Evolutionary conservation across 2,329 filamentous ascomycete species (phyloP).

Genomic region (Xylariaceae sp.): DNA sequence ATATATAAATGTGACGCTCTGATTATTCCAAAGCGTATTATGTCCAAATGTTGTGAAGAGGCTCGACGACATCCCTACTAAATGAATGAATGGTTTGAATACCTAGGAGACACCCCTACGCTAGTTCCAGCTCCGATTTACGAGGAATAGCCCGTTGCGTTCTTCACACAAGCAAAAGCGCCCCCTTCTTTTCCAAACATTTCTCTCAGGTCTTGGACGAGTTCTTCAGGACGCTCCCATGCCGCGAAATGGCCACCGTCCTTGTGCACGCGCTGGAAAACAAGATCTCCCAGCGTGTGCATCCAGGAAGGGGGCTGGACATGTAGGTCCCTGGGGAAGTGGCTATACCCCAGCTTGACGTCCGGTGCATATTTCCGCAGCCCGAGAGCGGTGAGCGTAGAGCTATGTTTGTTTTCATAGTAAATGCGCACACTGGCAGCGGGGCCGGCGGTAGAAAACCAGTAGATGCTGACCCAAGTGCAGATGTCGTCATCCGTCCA

Average conservation of each 20-base stretch:
- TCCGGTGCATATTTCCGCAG: slow-evolving; percentile 29
- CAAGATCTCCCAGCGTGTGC: slow-evolving; percentile 54
- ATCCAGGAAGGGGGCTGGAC: slow-evolving; percentile 52
- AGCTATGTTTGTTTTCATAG: slow-evolving; percentile 55
- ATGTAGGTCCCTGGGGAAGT: slow-evolving; percentile 54
- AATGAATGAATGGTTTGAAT: not conserved
- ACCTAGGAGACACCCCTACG: not conserved
- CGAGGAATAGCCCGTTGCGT: slow-evolving; percentile 26
- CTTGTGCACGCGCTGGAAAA: slow-evolving; percentile 47
- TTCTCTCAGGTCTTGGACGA: slow-evolving; percentile 47
- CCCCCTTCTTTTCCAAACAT: slow-evolving; percentile 54
- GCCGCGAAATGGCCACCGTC: slow-evolving; percentile 58
- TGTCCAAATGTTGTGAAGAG: too few species aligned
- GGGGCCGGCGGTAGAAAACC: slow-evolving; percentile 63
- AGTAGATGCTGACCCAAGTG: slow-evolving; percentile 70
- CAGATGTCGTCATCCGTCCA: slow-evolving; percentile 74
- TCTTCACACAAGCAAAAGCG: slow-evolving; percentile 35
- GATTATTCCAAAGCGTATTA: too few species aligned
- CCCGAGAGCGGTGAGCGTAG: slow-evolving; percentile 17
- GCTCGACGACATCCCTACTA: not conserved
- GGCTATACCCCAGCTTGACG: slow-evolving; percentile 41
- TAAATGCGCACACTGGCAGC: slow-evolving; percentile 64
- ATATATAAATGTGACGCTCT: too few species aligned
- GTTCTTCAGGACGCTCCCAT: slow-evolving; percentile 48
- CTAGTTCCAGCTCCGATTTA: not conserved